phyloP scores from a whole-genome alignment of 2,329 filamentous ascomycete species.

The Huntiella bhutanensis region DNA sequence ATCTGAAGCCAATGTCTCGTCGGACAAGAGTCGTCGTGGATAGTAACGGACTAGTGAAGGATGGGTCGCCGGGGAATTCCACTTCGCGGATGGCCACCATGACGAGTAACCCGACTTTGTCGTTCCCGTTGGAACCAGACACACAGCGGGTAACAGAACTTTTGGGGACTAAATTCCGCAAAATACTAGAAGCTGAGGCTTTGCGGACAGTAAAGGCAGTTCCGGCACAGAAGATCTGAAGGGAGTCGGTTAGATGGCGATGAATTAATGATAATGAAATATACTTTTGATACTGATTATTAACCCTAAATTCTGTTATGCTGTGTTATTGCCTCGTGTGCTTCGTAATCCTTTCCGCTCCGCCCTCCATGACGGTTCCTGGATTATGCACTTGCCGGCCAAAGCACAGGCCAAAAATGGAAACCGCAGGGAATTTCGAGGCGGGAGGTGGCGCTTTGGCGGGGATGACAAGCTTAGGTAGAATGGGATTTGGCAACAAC shows the following conservation, averaged over 20 bases:
- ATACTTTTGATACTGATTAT: too few relatives aligned
- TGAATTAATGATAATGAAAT: too few relatives aligned
- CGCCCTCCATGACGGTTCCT: too few relatives aligned
- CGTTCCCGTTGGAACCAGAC: conserved; percentile 8
- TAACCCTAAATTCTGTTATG: too few relatives aligned
- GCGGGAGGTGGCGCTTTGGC: too few relatives aligned
- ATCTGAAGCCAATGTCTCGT: conserved; percentile 11
- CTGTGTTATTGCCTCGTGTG: too few relatives aligned
- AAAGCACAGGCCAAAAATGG: too few relatives aligned
- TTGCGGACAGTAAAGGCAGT: conserved; percentile 2
- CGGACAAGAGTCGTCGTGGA: not conserved
- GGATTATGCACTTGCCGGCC: too few relatives aligned
- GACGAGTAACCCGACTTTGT: conserved; percentile 3
- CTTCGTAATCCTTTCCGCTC: too few relatives aligned
- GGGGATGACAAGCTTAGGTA: too few relatives aligned
- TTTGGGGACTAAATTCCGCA: conserved; percentile 6
- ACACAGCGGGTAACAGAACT: conserved; percentile 3
- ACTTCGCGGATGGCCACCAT: not conserved
- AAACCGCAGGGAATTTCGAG: too few relatives aligned
- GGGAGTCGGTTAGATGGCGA: not conserved
- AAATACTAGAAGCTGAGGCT: conserved; percentile 7
- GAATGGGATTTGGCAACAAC: too few relatives aligned
- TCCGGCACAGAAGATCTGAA: not conserved
- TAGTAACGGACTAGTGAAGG: not conserved
- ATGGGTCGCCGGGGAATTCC: not conserved